phyloP scores from a whole-genome alignment of 192 early-diverging fungal species.

The Phlyctochytrium arcticum region DNA sequence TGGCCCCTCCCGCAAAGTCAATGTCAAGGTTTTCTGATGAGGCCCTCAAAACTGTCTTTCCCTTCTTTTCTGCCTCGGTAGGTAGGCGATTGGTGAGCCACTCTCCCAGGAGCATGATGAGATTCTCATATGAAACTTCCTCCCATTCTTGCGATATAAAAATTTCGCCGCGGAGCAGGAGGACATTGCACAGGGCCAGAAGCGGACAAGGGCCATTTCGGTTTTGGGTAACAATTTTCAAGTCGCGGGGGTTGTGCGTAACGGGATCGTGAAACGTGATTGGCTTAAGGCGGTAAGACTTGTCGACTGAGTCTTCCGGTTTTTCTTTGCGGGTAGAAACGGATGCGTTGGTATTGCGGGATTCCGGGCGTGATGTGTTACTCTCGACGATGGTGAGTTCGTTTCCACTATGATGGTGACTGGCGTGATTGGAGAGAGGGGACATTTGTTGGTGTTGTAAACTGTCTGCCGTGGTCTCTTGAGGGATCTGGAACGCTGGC shows the following conservation, averaged over 20 bases:
- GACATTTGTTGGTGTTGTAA: no score
- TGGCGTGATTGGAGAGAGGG: no score
- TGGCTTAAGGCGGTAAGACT: conserved; percentile 65
- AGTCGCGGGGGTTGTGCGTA: conserved; percentile 39
- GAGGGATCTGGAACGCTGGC: no score
- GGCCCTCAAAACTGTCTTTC: no score
- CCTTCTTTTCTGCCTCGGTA: no score
- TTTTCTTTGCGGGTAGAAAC: neutral
- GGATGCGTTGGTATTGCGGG: no score
- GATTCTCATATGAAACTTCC: conserved; percentile 60
- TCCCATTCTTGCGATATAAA: conserved; percentile 48
- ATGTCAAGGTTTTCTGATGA: no score
- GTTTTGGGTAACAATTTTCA: conserved; percentile 87
- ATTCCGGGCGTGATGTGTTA: no score
- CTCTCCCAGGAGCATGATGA: conserved; percentile 74
- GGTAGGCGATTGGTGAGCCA: neutral
- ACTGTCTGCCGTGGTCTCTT: no score
- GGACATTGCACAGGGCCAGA: conserved; percentile 76
- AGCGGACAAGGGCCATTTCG: conserved; percentile 91
- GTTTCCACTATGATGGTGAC: no score
- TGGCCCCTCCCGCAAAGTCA: no score
- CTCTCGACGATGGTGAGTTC: no score
- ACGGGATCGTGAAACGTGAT: conserved; percentile 59
- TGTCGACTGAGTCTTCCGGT: conserved; percentile 7
- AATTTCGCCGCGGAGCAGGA: conserved; percentile 69